Evolutionary conservation across 768 basidiomycete species (phyloP), one percentile per base, ranked within the genome.

Genomic region (Boletus tomentosulus): DNA sequence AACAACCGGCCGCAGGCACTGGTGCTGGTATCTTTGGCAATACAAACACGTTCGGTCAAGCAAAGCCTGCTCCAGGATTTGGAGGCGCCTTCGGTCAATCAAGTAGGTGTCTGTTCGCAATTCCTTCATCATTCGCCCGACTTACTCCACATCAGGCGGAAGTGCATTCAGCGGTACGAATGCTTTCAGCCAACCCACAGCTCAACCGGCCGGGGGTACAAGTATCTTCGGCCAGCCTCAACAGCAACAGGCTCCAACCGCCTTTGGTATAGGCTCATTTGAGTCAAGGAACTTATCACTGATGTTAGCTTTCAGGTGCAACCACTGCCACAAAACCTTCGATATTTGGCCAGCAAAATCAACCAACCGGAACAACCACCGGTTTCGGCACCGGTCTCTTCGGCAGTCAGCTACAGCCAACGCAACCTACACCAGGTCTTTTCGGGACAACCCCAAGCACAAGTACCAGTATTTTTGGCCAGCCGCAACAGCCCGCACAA

Each of bases 271-370:
- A 69, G 71, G 73, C 57, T 31, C 58, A 64, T 50, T 25, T 46
- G 43, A 24, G 28, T 19, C 16, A 22, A 42, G 35, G 4, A 48
- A 41, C 1, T 12, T 24, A 37, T 41, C 37, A 37, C 24, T 47
- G 22, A 59, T n/a, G 30, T 53, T 27, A 11, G 15, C 24, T 33
- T 30, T 24, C 35, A 74, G 75, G 73, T 54, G 53, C 57, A 8
- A 62, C 65, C 38, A 66, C 67, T 52, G 62, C 73, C 22, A 55
- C 71, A 19, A 81, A 82, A 53, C 73, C 81, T 6, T 70, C 71
- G 15, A 63, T 81, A 25, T 84, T 84, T 51, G 80, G 82, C 48
- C 76, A 74, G 43, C 59, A 78, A 11, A 59, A 64, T 42, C 78
- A 82, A 54, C 73, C 78, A 33, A 55, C 68, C 3, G 61, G 61